Evolutionary conservation across 148 eudicot genomes (phyloP).

Genomic region (Tetragonia tetragonoides): DNA sequence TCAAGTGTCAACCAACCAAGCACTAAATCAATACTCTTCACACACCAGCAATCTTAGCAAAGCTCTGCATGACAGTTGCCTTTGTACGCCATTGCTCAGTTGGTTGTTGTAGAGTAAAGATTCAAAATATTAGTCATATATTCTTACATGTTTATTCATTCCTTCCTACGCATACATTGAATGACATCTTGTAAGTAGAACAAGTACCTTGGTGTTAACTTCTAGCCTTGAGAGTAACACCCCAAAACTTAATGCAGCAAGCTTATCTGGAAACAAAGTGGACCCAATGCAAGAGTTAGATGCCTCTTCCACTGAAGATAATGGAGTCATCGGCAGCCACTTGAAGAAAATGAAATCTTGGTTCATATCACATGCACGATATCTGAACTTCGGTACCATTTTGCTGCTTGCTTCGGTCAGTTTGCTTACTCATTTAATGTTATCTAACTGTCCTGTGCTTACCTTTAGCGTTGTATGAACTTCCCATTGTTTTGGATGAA

Average conservation of each 20-base stretch:
- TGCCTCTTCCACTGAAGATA: conserved; percentile 50
- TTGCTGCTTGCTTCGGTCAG: conserved; percentile 95
- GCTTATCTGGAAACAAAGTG: conserved; percentile 55
- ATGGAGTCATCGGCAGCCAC: conserved; percentile 45
- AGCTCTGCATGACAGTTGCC: not conserved
- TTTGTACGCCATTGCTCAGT: not conserved
- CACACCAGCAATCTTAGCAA: not conserved
- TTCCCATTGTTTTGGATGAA: not conserved
- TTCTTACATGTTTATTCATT: not conserved
- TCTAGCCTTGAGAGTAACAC: not conserved
- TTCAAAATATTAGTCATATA: not conserved
- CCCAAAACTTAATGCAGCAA: conserved; percentile 52
- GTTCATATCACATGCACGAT: conserved; percentile 85
- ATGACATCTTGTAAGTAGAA: not conserved
- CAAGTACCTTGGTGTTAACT: not conserved
- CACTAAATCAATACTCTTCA: not conserved
- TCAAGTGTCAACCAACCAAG: too few relatives aligned
- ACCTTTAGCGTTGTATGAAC: not conserved
- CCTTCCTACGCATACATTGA: not conserved
- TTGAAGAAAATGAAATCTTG: conserved; percentile 55
- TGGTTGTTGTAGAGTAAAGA: not conserved
- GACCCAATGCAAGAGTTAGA: conserved; percentile 63
- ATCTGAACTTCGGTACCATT: conserved; percentile 80
- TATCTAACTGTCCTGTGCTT: not conserved
- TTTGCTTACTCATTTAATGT: conserved; percentile 18